phyloP scores from a whole-genome alignment of 345 rosid species.

The Odontarrhena argentea region DNA sequence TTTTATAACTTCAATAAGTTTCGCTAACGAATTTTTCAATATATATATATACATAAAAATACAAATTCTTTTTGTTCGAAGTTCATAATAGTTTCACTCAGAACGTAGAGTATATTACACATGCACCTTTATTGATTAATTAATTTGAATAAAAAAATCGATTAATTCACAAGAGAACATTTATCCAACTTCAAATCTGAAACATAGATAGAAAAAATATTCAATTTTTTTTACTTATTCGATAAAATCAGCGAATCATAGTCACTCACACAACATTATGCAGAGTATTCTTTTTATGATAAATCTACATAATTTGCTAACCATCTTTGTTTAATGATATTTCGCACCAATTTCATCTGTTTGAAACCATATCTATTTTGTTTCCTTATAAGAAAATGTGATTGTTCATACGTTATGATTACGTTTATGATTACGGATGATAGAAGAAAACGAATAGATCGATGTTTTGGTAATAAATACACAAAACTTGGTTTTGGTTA shows the following conservation, averaged over 20 bases:
- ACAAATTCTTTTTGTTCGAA: too few relatives aligned
- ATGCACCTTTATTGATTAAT: slow-evolving; percentile 10
- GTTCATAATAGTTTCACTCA: too few relatives aligned
- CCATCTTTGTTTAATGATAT: slow-evolving; percentile 28
- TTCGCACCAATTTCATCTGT: slow-evolving; percentile 4
- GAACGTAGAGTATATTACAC: neutral
- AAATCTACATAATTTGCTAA: slow-evolving; percentile 26
- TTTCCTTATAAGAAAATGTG: neutral
- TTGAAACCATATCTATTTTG: slow-evolving; percentile 19
- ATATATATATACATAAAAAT: too few relatives aligned
- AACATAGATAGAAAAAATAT: neutral
- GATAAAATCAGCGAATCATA: slow-evolving; percentile 26
- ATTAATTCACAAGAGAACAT: slow-evolving; percentile 16
- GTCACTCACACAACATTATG: slow-evolving; percentile 31
- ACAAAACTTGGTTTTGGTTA: neutral
- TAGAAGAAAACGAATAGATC: neutral
- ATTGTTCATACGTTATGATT: neutral
- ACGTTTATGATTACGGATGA: neutral
- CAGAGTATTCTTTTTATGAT: slow-evolving; percentile 32
- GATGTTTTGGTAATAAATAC: neutral
- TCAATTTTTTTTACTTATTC: neutral
- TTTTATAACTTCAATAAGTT: too few relatives aligned
- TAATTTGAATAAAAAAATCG: slow-evolving; percentile 27
- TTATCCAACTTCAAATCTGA: slow-evolving; percentile 34
- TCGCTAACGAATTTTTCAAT: too few relatives aligned